Percentiles rank a stretch among this genome's conserved stretches.
Evolutionary conservation across 169 alveolate genomes (phyloP).

Genomic region (Plasmodium reichenowi): DNA sequence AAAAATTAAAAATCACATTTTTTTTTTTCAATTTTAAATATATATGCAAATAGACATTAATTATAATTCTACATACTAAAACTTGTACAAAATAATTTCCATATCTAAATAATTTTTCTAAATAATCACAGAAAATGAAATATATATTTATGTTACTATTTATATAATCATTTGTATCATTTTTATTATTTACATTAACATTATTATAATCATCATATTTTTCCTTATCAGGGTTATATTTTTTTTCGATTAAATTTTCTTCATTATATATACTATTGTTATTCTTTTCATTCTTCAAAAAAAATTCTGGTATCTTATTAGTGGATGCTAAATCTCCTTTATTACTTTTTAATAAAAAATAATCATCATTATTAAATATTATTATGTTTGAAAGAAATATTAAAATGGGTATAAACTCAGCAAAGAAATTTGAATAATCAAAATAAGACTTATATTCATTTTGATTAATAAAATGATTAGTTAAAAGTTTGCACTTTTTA

Average conservation of each 20-base stretch:
- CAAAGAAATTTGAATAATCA: slow-evolving; percentile 67
- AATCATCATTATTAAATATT: slow-evolving; percentile 74
- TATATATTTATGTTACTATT: slow-evolving; percentile 42
- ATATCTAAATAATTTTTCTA: slow-evolving; percentile 42
- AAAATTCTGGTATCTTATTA: slow-evolving; percentile 3
- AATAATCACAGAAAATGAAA: slow-evolving; percentile 32
- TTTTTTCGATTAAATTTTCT: background rate
- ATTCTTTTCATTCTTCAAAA: background rate
- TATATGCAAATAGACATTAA: slow-evolving; percentile 68
- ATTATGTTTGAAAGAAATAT: slow-evolving; percentile 62
- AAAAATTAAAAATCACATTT: slow-evolving; percentile 62
- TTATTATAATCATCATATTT: background rate
- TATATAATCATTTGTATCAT: background rate
- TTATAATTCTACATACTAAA: slow-evolving; percentile 58
- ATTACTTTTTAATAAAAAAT: slow-evolving; percentile 31
- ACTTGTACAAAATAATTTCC: slow-evolving; percentile 73
- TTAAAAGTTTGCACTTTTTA: slow-evolving; percentile 36
- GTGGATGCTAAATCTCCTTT: slow-evolving; percentile 35
- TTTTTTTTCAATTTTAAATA: slow-evolving; percentile 68
- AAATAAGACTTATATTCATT: slow-evolving; percentile 31
- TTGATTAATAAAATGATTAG: slow-evolving; percentile 6
- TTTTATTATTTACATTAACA: background rate
- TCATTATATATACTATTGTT: background rate
- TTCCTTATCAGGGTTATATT: background rate
- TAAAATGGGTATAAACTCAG: slow-evolving; percentile 74